These are phyloP conservation scores for Komagataella kurtzmanii DNA, from an alignment of 805 yeast species.

Conservation along the genomic window DNA sequence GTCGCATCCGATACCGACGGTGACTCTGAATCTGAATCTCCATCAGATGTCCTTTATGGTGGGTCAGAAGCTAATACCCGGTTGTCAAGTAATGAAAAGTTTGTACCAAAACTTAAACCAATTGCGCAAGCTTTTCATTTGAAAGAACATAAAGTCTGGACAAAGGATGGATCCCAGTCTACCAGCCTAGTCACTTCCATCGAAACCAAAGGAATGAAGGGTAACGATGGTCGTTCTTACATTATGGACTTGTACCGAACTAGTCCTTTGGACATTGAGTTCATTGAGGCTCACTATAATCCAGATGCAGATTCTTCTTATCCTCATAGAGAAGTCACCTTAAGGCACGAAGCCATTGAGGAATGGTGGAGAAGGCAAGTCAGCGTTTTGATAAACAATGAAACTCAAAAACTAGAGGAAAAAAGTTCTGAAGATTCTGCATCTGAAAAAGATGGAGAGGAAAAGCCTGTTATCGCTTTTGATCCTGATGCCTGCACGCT, in stretches of 20 bases:
- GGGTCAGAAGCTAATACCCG: constrained; percentile 43
- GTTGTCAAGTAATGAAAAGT: constrained; percentile 35
- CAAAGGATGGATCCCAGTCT: constrained; percentile 26
- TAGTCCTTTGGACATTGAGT: constrained; percentile 74
- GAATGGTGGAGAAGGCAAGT: constrained; percentile 77
- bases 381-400: constrained; percentile 33
- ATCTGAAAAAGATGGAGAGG: constrained; percentile 17
- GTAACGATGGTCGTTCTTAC: constrained; percentile 77
- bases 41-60: constrained; percentile 56
- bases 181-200: constrained; percentile 51
- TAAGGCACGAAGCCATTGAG: constrained; percentile 82
- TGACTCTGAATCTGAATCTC: constrained; percentile 18
- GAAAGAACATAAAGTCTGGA: constrained; percentile 50
- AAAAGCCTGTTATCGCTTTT: constrained; percentile 35
- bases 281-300: constrained; percentile 45
- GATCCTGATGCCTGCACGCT: constrained; percentile 42
- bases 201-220: constrained; percentile 75
- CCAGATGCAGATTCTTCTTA: constrained; percentile 35
- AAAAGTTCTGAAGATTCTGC: constrained; percentile 7
- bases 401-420: constrained; percentile 28
- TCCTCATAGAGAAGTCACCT: constrained; percentile 68
- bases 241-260: constrained; percentile 74
- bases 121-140: constrained; percentile 70
- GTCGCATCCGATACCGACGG: constrained; percentile 22
- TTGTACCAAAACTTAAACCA: constrained; percentile 39